Base-by-base conservation (phyloP, 1,284 basidiomycete genomes). In the Leucocoprinus gongylophorus region DNA sequence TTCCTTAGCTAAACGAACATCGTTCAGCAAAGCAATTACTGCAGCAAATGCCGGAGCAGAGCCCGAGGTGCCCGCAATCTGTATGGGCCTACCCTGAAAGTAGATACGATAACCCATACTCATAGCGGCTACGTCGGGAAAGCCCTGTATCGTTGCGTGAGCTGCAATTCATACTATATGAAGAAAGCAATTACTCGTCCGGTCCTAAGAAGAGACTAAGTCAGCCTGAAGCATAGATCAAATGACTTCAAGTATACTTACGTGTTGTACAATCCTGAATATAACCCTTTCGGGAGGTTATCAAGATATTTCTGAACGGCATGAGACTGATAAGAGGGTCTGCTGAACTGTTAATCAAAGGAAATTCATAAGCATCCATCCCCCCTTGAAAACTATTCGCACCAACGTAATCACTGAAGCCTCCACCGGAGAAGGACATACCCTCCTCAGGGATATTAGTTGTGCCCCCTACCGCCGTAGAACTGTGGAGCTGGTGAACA, bases 41-140 rank as follows among this genome's bases (percentile, higher is more conserved):
- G 64, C 70, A 8, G 74, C 68, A 50, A 76, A 73, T 9, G 73
- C 64, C 0, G 79, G 80, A 3, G 77, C 59, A 0, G 78, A 69
- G 3, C 76, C 77, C 2, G 75, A 79, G 1, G 80, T 69, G n/a
- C 79, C 79, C 18, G 67, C 70, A 41, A 76, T 66, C n/a, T 60
- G 59, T 3, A 23, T 50, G 1, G 62, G 38, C 1, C 37, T 9
- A 7, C 73, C 74, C 42, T 60, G 48, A 41, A 64, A 61, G 58
- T 66, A 70, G 43, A 79, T 66, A 10, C 64, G 60, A 67, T 73
- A 79, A 39, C 64, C 61, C 29, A 63, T 57, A 2, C 73, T 74
- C 60, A 83, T 80, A 0, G 83, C 82, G 1, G 83, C 68, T 6
- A 87, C 77, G 50, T 87, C 85, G 1, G 84, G 84, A 55, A 72